Base-by-base conservation (phyloP, 306 rosid species). In the Cucurbita pepo region DNA sequence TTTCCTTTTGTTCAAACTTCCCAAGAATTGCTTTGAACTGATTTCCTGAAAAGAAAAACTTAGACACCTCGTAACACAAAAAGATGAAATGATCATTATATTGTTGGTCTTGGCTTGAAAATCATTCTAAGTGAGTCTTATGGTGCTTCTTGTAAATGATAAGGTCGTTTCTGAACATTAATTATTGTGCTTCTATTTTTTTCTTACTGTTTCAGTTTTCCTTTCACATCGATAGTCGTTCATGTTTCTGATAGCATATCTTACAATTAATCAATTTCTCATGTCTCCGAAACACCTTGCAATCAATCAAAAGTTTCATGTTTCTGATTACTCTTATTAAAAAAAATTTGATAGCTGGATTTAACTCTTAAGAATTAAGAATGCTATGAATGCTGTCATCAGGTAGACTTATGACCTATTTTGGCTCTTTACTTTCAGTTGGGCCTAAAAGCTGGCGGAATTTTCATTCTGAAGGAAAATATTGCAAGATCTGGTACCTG, bases 391-490 rank as follows among this genome's bases (percentile, higher is more conserved):
- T 48, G 40, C 6, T 30, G 34, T 30, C 34, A 30, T 45, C 14
- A 11, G 43, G 43, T 25, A 47, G 43, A 45, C 41, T 45, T 45
- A 67, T 25, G 16, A 21, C 12, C 12, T 66, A 11, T 66, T 67
- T 19, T 65, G 37, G 13, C 56, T 45, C 56, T 67, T 78, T 77
- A 60, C 74, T 83, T 76, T 44, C 73, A 94, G 98, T 90, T 52
- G 78, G 97, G 98, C 75, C 88, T 94, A 76, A 94, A 86, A 81
- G 85, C 96, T 56, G 95, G 96, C 63, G 98, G 97, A 70, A 30
- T 90, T 69, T 90, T 94, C 78, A 73, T 90, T 57, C 70, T 94
- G 77, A 94, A 94, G 91, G 98, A 94, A 91, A 94, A 94, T 76
- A 75, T 85, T 73, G 94, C 97, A 73, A 87, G 86, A 90, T 77